These are phyloP conservation scores for Lagerstroemia fauriei DNA, from an alignment of 441 rosid genomes.

Conservation along the genomic window DNA sequence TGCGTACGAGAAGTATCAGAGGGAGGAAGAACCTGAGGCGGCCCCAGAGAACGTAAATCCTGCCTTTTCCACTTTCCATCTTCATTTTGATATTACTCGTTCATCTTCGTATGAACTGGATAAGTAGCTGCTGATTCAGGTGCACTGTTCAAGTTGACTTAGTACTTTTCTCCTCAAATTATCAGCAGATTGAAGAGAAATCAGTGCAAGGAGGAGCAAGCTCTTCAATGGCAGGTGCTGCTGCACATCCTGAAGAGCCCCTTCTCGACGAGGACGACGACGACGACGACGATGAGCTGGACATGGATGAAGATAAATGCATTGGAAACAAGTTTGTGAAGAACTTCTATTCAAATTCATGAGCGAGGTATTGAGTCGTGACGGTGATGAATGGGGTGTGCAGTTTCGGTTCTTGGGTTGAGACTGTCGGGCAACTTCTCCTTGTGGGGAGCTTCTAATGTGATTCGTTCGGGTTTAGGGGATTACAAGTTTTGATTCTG, in stretches of 20 bases:
- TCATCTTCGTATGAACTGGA: background rate
- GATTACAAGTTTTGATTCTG: too few species aligned
- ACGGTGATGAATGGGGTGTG: background rate
- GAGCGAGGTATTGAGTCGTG: background rate
- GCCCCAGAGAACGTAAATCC: conserved; percentile 54
- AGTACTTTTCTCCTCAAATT: background rate
- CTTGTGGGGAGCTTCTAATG: too few species aligned
- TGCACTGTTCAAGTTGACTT: background rate
- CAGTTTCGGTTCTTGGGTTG: too few species aligned
- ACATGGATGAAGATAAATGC: background rate
- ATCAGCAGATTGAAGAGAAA: conserved; percentile 42
- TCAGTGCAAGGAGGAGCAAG: conserved; percentile 48
- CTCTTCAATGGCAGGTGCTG: conserved; percentile 26
- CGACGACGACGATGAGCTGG: conserved; percentile 51
- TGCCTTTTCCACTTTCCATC: background rate
- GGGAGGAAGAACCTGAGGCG: conserved; percentile 65
- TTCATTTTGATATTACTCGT: background rate
- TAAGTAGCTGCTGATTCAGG: background rate
- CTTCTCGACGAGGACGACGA: conserved; percentile 37
- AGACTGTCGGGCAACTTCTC: too few species aligned
- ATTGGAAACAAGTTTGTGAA: background rate
- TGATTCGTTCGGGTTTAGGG: too few species aligned
- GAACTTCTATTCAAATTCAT: background rate
- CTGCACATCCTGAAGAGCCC: conserved; percentile 31
- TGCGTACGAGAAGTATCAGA: conserved; percentile 70